Evolutionary conservation across 805 yeast species (phyloP).

Genomic region (Isabelozyma heimii): DNA sequence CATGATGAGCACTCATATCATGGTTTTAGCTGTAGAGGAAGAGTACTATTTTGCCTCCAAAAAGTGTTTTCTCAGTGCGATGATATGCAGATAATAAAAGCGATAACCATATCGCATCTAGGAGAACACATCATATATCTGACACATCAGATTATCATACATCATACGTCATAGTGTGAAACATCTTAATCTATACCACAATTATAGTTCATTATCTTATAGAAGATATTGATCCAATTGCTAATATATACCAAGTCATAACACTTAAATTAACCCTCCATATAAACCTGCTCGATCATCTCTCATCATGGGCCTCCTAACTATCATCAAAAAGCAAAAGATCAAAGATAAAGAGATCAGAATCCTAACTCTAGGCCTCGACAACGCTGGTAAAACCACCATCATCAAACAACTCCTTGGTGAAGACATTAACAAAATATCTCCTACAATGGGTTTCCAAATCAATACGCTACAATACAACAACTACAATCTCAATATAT

Average conservation of each 20-base stretch:
- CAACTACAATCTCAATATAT: constrained; percentile 52
- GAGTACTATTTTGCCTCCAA: neutral
- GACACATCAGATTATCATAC: no score
- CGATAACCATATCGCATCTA: no score
- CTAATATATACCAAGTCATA: no score
- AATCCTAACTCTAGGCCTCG: constrained; percentile 77
- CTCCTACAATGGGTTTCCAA: constrained; percentile 90
- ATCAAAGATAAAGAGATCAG: constrained; percentile 75
- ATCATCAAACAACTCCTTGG: constrained; percentile 59
- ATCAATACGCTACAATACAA: constrained; percentile 55
- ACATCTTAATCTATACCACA: no score
- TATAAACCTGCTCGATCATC: no score
- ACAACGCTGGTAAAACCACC: constrained; percentile 90
- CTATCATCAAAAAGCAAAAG: constrained; percentile 79
- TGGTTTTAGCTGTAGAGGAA: neutral
- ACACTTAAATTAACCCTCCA: no score
- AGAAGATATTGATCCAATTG: no score
- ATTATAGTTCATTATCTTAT: no score
- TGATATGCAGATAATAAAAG: no score
- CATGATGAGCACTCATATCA: neutral
- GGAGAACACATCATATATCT: no score
- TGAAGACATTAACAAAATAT: constrained; percentile 51
- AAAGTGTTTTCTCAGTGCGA: no score
- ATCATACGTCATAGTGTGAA: no score
- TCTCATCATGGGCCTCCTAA: constrained; percentile 68